A percentile compares a stretch with the other conserved stretches of the same genome.
These are phyloP conservation scores for Globisporangium carolinianum DNA, from an alignment of 352 stramenopile genomes.

Conservation along the genomic window DNA sequence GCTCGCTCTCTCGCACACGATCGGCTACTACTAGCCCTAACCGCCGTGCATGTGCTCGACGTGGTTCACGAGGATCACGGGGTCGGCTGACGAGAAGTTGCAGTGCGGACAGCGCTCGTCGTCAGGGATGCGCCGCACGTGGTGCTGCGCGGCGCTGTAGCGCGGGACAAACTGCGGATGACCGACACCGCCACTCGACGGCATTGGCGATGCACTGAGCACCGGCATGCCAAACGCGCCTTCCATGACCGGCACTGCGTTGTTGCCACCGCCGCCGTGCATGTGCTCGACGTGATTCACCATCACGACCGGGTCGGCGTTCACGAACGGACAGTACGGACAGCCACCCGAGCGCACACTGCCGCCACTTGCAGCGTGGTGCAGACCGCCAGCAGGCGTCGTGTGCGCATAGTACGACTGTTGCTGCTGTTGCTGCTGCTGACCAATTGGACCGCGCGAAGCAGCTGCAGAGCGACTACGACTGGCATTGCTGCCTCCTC, in stretches of 20 bases:
- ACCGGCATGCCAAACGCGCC: conserved; percentile 12
- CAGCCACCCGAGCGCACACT: conserved; percentile 19
- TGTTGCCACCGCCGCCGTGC: conserved; percentile 16
- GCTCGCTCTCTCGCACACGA: neutral
- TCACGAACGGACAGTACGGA: conserved; percentile 57
- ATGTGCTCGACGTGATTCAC: conserved; percentile 61
- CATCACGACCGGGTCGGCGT: conserved; percentile 41
- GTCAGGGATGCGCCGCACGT: conserved; percentile 10
- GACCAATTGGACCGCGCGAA: neutral
- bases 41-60: conserved; percentile 57
- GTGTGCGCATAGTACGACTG: conserved; percentile 16
- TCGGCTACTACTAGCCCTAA: neutral
- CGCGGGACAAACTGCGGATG: conserved; percentile 1
- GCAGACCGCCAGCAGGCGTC: conserved; percentile 10
- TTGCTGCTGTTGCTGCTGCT: too few relatives aligned
- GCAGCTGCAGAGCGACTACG: too few relatives aligned
- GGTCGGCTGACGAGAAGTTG: conserved; percentile 38
- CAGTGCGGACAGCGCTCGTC: conserved; percentile 63
- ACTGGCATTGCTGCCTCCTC: neutral
- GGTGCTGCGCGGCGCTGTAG: neutral
- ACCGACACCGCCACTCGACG: conserved; percentile 1
- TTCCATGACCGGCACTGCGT: conserved; percentile 10
- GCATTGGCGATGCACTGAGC: conserved; percentile 6
- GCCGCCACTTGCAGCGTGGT: neutral
- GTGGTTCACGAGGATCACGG: conserved; percentile 73